Base-by-base conservation (phyloP, 768 basidiomycete species). In the Pleurotus salmoneostramineus region DNA sequence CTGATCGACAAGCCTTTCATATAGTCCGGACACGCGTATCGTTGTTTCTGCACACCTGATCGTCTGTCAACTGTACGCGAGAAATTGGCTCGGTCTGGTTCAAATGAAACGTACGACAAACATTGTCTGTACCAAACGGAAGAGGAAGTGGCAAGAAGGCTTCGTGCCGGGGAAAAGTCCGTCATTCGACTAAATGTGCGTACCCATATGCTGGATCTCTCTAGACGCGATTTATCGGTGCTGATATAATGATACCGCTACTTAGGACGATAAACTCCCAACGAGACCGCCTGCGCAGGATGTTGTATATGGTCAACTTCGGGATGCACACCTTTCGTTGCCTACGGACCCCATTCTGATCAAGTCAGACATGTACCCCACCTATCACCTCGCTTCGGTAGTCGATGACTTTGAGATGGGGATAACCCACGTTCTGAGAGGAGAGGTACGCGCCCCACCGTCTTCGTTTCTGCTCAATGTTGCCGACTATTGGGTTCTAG, bases 371-470 rank as follows among this genome's bases (percentile, higher is more conserved):
- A 75, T 84, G 1, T 96, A 90, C 68, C 97, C 97, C 4, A 98
- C 96, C 0, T 99, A 99, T 68, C 97, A 98, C 62, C 81, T 99
- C 4, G 96, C 97, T 0, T 95, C 88, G 17, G 93, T 98, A 0
- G 93, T 96, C 0, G 97, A 99, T 63, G 97, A 99, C 71, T 85
- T 94, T 64, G 85, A 88, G 64, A 99, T 99, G 97, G 88, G 87
- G 0, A 93, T 99, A 21, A 93, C 94, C 0, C 97, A 98, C 71
- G 95, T 98, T 4, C 73, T 98, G 1, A 84, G 97, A 31, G 97
- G 97, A 50, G 95, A 98, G 82, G 95, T 88, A 57, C 32, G 77
- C 62, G 15, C 2, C 34, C 6, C 27, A 4, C 15, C 12, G 42
- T 7, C 5, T 35, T 4, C 14, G 47, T 11, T 32, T 34, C 36